Evolutionary conservation across 139 green algal genomes (phyloP).

Genomic region (Chlorella sp.): DNA sequence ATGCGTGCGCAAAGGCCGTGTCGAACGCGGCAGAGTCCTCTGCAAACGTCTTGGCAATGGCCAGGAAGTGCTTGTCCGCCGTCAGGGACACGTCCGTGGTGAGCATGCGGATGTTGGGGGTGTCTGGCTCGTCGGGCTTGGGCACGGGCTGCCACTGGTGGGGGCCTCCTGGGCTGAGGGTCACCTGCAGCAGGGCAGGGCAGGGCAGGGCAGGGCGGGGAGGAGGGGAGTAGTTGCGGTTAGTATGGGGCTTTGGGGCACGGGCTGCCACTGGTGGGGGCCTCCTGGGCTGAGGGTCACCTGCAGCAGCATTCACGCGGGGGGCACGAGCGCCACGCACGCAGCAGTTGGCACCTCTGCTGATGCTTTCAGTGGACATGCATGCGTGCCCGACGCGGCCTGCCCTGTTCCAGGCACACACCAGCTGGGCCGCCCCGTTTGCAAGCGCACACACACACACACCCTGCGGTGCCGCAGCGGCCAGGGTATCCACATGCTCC

Average conservation of each 20-base stretch:
- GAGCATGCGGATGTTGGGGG: conserved; percentile 33
- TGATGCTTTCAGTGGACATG: neutral
- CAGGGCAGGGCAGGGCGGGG: too few relatives aligned
- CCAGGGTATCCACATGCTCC: conserved; percentile 11
- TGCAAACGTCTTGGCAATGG: conserved; percentile 19
- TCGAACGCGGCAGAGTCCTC: conserved; percentile 13
- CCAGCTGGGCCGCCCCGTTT: too few relatives aligned
- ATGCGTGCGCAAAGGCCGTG: conserved; percentile 19
- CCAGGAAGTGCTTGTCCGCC: conserved; percentile 16
- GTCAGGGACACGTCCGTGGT: conserved; percentile 34
- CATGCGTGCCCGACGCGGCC: neutral
- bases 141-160: conserved; percentile 7
- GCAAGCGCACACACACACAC: too few relatives aligned
- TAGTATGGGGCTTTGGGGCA: too few relatives aligned
- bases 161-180: too few relatives aligned
- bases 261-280: conserved; percentile 7
- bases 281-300: neutral
- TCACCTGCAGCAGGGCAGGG: too few relatives aligned
- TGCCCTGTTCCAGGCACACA: neutral
- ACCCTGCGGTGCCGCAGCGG: too few relatives aligned
- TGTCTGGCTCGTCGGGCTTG: neutral
- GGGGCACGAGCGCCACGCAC: neutral
- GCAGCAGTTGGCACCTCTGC: neutral
- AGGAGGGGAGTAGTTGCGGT: too few relatives aligned
- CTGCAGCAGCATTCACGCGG: neutral